A percentile compares a stretch with the other conserved stretches of the same genome.
Evolutionary conservation across 2,329 filamentous ascomycete genomes (phyloP).

Genomic region (Pezizomycotina sp.): DNA sequence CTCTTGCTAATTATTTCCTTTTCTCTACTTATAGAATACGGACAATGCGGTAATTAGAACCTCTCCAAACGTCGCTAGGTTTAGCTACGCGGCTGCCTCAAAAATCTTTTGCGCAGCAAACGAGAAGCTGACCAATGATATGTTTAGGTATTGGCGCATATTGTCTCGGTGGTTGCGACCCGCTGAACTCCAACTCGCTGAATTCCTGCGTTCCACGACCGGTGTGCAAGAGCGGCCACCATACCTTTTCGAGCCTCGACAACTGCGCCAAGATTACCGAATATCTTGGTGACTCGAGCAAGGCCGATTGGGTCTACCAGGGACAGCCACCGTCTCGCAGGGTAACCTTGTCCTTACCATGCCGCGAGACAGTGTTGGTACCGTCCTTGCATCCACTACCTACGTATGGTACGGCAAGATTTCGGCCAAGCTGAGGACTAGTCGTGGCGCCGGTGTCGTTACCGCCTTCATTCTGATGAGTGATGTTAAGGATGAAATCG

Average conservation of each 20-base stretch:
- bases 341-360: conserved; percentile 71
- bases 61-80: background rate
- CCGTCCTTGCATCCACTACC: conserved; percentile 63
- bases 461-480: conserved; percentile 91
- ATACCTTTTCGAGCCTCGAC: conserved; percentile 57
- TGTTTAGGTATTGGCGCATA: conserved; percentile 54
- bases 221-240: conserved; percentile 57
- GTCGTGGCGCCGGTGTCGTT: conserved; percentile 74
- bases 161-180: conserved; percentile 91
- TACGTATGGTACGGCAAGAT: conserved; percentile 98
- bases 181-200: conserved; percentile 62
- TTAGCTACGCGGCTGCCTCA: too few relatives aligned
- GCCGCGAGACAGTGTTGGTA: conserved; percentile 69
- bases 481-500: conserved; percentile 95
- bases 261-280: conserved; percentile 53
- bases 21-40: conserved; percentile 50
- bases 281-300: conserved; percentile 70
- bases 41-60: conserved; percentile 49
- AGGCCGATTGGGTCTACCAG: conserved; percentile 75
- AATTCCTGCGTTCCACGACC: conserved; percentile 75
- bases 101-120: too few relatives aligned
- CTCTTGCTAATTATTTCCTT: background rate
- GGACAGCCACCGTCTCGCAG: conserved; percentile 54
- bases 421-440: conserved; percentile 68
- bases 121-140: conserved; percentile 11